These are phyloP conservation scores for Alternaria sp. DNA, from an alignment of 2,329 filamentous ascomycete species.

Conservation along the genomic window DNA sequence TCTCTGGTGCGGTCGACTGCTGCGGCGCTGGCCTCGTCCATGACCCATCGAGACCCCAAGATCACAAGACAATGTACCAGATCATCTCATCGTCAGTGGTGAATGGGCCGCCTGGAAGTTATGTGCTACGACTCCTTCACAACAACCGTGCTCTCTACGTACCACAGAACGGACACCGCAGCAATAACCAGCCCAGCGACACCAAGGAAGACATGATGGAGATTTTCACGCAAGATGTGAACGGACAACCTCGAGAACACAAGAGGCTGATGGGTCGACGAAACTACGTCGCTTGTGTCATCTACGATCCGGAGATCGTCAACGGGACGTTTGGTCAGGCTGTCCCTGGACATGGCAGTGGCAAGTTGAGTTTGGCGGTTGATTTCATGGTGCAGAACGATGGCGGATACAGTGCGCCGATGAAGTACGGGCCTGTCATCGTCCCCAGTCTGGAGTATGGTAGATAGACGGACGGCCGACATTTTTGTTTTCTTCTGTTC, in stretches of 20 bases:
- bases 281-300: slow-evolving; percentile 93
- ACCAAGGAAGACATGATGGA: slow-evolving; percentile 99
- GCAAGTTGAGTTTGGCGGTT: slow-evolving; percentile 79
- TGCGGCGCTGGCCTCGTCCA: slow-evolving; percentile 93
- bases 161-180: slow-evolving; percentile 81
- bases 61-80: slow-evolving; percentile 99
- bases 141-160: slow-evolving; percentile 92
- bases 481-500: slow-evolving; percentile 11
- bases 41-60: slow-evolving; percentile 85
- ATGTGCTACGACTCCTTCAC: slow-evolving; percentile 94
- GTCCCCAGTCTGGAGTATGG: slow-evolving; percentile 72
- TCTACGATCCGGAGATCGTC: slow-evolving; percentile 85
- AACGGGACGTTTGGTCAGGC: slow-evolving; percentile 53
- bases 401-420: slow-evolving; percentile 77
- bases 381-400: slow-evolving; percentile 98
- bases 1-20: slow-evolving; percentile 90
- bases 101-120: slow-evolving; percentile 81
- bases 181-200: slow-evolving; percentile 74
- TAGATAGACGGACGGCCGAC: slow-evolving; percentile 37
- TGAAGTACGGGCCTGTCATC: slow-evolving; percentile 97
- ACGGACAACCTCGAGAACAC: slow-evolving; percentile 79
- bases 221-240: slow-evolving; percentile 94
- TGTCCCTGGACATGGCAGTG: slow-evolving; percentile 49
- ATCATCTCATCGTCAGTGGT: slow-evolving; percentile 93
- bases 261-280: slow-evolving; percentile 92